These are phyloP conservation scores for Blastosporella zonata DNA, from an alignment of 1,284 basidiomycete species.

Conservation along the genomic window DNA sequence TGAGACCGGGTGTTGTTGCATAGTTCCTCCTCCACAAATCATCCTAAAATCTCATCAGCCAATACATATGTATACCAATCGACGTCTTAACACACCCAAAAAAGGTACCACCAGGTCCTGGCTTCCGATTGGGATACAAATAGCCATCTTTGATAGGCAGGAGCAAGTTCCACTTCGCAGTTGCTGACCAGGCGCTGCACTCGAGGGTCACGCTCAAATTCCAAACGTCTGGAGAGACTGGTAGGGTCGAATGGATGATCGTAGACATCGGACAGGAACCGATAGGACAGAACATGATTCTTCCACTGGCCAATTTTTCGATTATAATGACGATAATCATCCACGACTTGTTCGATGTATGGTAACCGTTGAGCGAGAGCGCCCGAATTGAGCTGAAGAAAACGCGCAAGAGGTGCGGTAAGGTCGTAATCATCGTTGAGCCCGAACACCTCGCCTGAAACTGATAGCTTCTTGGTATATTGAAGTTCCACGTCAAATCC, in stretches of 20 bases:
- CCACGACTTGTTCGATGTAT: constrained; percentile 47
- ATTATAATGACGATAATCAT: constrained; percentile 53
- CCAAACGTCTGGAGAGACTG: constrained; percentile 43
- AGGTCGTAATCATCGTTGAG: constrained; percentile 68
- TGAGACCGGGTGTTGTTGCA: constrained; percentile 48
- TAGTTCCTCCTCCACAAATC: constrained; percentile 71
- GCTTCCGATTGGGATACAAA: constrained; percentile 51
- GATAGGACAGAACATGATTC: constrained; percentile 56
- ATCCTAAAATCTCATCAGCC: constrained; percentile 41
- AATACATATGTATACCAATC: constrained; percentile 4
- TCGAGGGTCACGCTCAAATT: constrained; percentile 50
- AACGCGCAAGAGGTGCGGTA: constrained; percentile 59
- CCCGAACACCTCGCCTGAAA: constrained; percentile 59
- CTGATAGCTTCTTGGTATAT: constrained; percentile 52
- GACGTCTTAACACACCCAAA: constrained; percentile 61
- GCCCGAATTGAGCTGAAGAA: constrained; percentile 60
- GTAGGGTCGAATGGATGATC: constrained; percentile 48
- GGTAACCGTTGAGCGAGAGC: constrained; percentile 47
- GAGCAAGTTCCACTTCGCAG: constrained; percentile 47
- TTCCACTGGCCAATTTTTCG: constrained; percentile 55
- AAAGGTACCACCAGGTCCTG: constrained; percentile 80
- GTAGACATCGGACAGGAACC: constrained; percentile 66
- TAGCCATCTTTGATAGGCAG: constrained; percentile 57
- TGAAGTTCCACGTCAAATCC: constrained; percentile 67
- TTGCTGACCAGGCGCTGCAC: constrained; percentile 53